Percentiles rank a stretch among this genome's conserved stretches.
These are phyloP conservation scores for Melampsora abietis-canadensis DNA, from an alignment of 1,284 basidiomycete genomes.

Conservation along the genomic window DNA sequence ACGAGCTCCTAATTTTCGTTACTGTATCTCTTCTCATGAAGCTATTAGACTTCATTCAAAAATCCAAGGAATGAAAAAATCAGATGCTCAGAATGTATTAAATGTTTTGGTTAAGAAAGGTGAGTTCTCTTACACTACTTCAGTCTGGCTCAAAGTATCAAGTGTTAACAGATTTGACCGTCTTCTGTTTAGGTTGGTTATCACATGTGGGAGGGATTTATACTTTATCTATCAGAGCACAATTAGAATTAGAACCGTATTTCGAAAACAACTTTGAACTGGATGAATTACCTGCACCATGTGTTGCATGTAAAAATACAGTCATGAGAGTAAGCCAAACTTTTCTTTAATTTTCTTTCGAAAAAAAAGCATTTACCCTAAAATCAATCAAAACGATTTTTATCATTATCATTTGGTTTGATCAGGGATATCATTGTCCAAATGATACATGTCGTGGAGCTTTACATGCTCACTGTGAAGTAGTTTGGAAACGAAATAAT, in stretches of 20 bases:
- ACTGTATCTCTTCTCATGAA: constrained; percentile 29
- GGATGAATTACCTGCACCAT: constrained; percentile 24
- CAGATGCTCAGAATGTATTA: constrained; percentile 24
- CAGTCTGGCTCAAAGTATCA: too few species aligned
- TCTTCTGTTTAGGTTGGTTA: constrained; percentile 24
- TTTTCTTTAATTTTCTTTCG: constrained; percentile 3
- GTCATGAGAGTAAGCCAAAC: constrained; percentile 20
- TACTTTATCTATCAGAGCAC: constrained; percentile 20
- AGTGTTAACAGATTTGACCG: not conserved
- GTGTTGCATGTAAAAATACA: constrained; percentile 22
- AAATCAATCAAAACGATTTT: too few species aligned
- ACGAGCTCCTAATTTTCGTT: constrained; percentile 16
- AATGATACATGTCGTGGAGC: constrained; percentile 22
- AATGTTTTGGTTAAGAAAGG: constrained; percentile 16
- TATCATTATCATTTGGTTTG: too few species aligned
- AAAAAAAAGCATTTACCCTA: too few species aligned
- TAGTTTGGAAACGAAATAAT: too few species aligned
- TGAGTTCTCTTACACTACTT: not conserved
- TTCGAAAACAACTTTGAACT: constrained; percentile 24
- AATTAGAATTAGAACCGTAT: constrained; percentile 30
- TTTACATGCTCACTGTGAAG: constrained; percentile 20
- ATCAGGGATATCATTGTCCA: constrained; percentile 22
- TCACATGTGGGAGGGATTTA: constrained; percentile 6
- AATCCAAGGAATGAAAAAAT: constrained; percentile 14
- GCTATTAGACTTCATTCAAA: constrained; percentile 9